These are phyloP conservation scores for Chaetoscypha palmicola DNA, from an alignment of 2,329 filamentous ascomycete species.

Conservation along the genomic window DNA sequence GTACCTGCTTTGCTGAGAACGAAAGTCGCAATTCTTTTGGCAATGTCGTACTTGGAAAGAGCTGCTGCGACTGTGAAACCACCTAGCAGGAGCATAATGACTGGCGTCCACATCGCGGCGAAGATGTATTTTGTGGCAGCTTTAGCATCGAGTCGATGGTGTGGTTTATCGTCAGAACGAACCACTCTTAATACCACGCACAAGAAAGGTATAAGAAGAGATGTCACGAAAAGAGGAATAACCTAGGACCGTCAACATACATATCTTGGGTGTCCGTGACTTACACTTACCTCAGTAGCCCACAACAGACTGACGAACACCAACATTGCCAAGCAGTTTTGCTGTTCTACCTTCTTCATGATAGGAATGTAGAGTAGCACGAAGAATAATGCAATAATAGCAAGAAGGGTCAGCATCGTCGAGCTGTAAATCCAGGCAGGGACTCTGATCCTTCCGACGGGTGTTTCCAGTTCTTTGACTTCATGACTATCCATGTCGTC, in stretches of 20 bases:
- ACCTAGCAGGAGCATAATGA: constrained; percentile 95
- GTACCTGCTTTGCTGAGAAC: constrained; percentile 95
- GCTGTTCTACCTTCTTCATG: constrained; percentile 81
- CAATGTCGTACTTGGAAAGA: constrained; percentile 93
- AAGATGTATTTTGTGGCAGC: constrained; percentile 80
- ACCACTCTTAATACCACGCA: constrained; percentile 83
- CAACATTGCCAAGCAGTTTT: constrained; percentile 91
- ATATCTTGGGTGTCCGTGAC: too few species aligned
- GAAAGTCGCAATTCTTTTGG: constrained; percentile 93
- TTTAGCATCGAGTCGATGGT: constrained; percentile 68
- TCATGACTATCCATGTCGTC: constrained; percentile 61
- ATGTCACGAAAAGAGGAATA: constrained; percentile 95
- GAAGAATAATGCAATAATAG: constrained; percentile 66
- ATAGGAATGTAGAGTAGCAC: constrained; percentile 70
- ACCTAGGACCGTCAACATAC: constrained; percentile 45
- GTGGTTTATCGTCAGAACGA: constrained; percentile 63
- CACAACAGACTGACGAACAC: constrained; percentile 90
- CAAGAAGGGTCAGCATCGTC: constrained; percentile 69
- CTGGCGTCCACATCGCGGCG: constrained; percentile 95
- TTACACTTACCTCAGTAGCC: constrained; percentile 81
- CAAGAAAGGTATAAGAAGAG: constrained; percentile 86
- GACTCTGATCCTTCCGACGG: constrained; percentile 67
- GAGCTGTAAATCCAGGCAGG: constrained; percentile 80
- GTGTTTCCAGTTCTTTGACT: constrained; percentile 68
- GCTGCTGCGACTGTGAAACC: constrained; percentile 95